phyloP scores from a whole-genome alignment of 225 moss, liverwort and hornwort species.

The Neckera pumila region DNA sequence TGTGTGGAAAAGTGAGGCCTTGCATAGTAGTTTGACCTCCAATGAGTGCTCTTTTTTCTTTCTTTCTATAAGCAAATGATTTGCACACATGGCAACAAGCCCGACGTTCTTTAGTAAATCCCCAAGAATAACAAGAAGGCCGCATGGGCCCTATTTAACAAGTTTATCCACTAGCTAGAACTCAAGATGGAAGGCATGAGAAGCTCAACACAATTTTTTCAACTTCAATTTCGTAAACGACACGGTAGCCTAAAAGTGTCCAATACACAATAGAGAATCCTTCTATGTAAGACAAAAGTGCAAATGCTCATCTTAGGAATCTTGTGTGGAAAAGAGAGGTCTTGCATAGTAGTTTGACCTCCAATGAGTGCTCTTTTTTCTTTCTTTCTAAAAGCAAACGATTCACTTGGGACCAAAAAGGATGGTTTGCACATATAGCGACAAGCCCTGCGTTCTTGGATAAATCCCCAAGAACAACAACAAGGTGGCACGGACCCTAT shows the following conservation, averaged over 20 bases:
- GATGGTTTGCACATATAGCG: no score
- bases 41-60: background rate
- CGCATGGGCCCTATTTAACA: background rate
- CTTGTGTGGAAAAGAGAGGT: background rate
- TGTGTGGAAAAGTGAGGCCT: background rate
- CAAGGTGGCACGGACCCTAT: background rate
- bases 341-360: background rate
- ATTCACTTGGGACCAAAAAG: no score
- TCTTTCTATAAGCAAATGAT: no score
- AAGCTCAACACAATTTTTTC: background rate
- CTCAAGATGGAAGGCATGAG: background rate
- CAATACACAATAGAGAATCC: background rate
- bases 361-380: background rate
- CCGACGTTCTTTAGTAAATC: fast-evolving
- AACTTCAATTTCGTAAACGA: background rate
- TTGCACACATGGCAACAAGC: no score
- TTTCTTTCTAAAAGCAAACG: no score
- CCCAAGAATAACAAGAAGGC: background rate
- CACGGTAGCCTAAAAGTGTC: fast-evolving
- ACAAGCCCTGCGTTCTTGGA: fast-evolving
- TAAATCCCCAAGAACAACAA: background rate
- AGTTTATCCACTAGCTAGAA: background rate
- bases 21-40: background rate
- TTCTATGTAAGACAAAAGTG: background rate
- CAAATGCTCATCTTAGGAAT: background rate